These are phyloP conservation scores for Saksenaea oblongispora DNA, from an alignment of 371 early-diverging fungal genomes.

Conservation along the genomic window DNA sequence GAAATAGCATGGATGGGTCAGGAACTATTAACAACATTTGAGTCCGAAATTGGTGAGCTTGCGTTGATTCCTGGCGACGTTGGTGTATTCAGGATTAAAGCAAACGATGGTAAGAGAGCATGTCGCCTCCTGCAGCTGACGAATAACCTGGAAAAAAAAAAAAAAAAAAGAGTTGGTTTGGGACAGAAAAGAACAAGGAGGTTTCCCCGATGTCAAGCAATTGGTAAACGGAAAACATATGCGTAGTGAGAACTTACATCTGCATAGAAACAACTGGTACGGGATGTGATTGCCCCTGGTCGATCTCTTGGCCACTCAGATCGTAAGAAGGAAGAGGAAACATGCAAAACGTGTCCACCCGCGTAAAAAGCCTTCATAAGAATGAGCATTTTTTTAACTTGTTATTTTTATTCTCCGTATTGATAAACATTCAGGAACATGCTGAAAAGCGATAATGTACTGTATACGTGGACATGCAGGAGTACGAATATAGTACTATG, in stretches of 20 bases:
- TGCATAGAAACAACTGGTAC: slow-evolving; percentile 64
- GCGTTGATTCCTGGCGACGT: slow-evolving; percentile 65
- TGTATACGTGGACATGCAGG: too few relatives aligned
- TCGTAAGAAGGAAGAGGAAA: slow-evolving; percentile 9
- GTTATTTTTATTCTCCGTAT: not conserved
- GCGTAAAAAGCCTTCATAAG: not conserved
- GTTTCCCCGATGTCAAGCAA: slow-evolving; percentile 78
- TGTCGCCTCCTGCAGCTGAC: not conserved
- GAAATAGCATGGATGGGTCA: slow-evolving; percentile 69
- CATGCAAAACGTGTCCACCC: slow-evolving; percentile 15
- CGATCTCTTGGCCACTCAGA: slow-evolving; percentile 69
- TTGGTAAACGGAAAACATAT: slow-evolving; percentile 32
- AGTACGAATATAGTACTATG: too few relatives aligned
- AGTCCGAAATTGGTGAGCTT: slow-evolving; percentile 61
- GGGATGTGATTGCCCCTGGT: slow-evolving; percentile 65
- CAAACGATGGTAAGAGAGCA: slow-evolving; percentile 51
- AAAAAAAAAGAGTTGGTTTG: slow-evolving; percentile 45
- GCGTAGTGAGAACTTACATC: not conserved
- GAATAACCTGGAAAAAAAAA: slow-evolving; percentile 11
- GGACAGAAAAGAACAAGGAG: slow-evolving; percentile 64
- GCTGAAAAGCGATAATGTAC: too few relatives aligned
- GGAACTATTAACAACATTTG: slow-evolving; percentile 70
- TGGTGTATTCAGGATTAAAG: slow-evolving; percentile 63
- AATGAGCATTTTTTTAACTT: not conserved
- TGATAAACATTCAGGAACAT: too few relatives aligned